phyloP scores from a whole-genome alignment of 257 asterid species.

The Solanum arcanum region DNA sequence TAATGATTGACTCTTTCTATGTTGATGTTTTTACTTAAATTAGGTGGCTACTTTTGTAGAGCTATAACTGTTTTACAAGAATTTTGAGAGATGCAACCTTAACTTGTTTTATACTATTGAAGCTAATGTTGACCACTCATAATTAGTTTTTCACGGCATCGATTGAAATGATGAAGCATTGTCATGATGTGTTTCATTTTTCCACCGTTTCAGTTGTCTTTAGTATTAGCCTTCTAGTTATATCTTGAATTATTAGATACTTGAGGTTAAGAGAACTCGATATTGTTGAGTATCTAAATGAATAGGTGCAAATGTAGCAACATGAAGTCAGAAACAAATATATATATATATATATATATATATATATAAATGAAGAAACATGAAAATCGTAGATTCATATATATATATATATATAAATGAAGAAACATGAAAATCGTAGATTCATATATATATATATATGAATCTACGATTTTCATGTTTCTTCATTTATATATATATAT shows the following conservation, averaged over 20 bases:
- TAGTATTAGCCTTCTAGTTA: not conserved
- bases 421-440: too few relatives aligned
- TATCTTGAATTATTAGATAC: not conserved
- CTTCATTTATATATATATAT: too few relatives aligned
- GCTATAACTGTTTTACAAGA: too few relatives aligned
- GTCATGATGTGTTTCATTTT: not conserved
- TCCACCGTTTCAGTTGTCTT: not conserved
- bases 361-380: too few relatives aligned
- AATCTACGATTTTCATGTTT: too few relatives aligned
- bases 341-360: too few relatives aligned
- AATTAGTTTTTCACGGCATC: not conserved
- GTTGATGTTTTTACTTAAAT: too few relatives aligned
- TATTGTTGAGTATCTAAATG: not conserved
- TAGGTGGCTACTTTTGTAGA: too few relatives aligned
- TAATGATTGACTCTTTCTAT: not conserved
- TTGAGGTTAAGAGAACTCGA: not conserved
- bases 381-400: too few relatives aligned
- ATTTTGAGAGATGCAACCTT: too few relatives aligned
- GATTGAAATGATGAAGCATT: not conserved
- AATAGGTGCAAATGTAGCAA: not conserved
- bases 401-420: too few relatives aligned
- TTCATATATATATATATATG: too few relatives aligned
- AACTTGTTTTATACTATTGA: not conserved
- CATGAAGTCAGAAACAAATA: not conserved
- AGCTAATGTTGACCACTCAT: not conserved